Evolutionary conservation across 805 yeast genomes (phyloP).

Genomic region (Saccharomyces paradoxus): DNA sequence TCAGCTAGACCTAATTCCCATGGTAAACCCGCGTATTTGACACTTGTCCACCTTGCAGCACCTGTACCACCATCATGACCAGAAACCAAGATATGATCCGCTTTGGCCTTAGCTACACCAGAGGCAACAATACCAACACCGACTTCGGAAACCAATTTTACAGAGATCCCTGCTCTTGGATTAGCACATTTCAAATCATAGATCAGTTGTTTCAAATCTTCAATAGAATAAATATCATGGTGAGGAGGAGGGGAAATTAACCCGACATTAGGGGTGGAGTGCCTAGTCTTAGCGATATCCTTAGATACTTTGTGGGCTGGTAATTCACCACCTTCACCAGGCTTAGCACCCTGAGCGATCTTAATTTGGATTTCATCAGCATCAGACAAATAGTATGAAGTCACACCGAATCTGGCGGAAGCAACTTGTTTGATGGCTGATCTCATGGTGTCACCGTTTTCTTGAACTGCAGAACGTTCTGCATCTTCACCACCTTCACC

Average conservation of each 20-base stretch:
- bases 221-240: constrained; percentile 96
- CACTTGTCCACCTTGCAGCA: constrained; percentile 96
- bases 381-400: constrained; percentile 87
- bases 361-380: constrained; percentile 97
- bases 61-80: constrained; percentile 99
- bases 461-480: constrained; percentile 71
- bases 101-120: constrained; percentile 98
- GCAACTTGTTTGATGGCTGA: constrained; percentile 98
- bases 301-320: constrained; percentile 89
- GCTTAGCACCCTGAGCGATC: constrained; percentile 99
- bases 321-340: constrained; percentile 99
- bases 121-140: constrained; percentile 99
- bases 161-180: constrained; percentile 95
- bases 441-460: constrained; percentile 94
- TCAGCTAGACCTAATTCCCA: constrained; percentile 99
- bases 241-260: constrained; percentile 97
- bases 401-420: constrained; percentile 96
- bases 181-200: constrained; percentile 94
- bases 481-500: constrained; percentile 99
- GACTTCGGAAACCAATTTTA: constrained; percentile 92
- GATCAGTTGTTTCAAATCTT: constrained; percentile 91
- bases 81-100: constrained; percentile 89
- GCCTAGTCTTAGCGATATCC: constrained; percentile 88
- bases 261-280: constrained; percentile 95
- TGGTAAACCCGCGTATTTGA: constrained; percentile 94